These are phyloP conservation scores for Kodamaea jinghongensis DNA, from an alignment of 805 yeast species.

Conservation along the genomic window DNA sequence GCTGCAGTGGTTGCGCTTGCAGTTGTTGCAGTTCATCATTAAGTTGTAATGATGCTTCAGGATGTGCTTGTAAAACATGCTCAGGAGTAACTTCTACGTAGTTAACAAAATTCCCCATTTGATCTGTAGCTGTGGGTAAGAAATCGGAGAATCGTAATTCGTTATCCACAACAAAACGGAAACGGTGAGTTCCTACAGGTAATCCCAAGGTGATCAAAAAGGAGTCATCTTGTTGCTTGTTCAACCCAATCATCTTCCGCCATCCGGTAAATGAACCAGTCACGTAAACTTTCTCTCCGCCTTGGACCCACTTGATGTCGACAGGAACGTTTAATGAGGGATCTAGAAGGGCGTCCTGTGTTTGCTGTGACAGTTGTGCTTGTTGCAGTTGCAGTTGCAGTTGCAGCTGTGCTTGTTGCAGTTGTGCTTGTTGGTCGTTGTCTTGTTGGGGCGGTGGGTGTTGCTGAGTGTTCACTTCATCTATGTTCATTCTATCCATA, in stretches of 20 bases:
- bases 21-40: conserved; percentile 1
- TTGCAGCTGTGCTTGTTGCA: conserved; percentile 2
- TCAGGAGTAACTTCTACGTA: conserved; percentile 72
- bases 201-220: conserved; percentile 70
- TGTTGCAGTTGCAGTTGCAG: conserved; percentile 3
- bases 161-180: conserved; percentile 91
- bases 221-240: conserved; percentile 49
- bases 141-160: conserved; percentile 85
- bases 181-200: conserved; percentile 90
- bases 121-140: conserved; percentile 95
- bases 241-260: conserved; percentile 94
- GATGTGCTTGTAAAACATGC: conserved; percentile 9
- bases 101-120: conserved; percentile 92
- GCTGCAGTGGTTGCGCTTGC: conserved; percentile 8
- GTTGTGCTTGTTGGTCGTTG: conserved; percentile 6
- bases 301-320: conserved; percentile 89
- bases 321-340: conserved; percentile 45
- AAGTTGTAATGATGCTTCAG: conserved; percentile 9
- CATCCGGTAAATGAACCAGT: conserved; percentile 98
- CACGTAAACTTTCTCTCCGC: conserved; percentile 93
- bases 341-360: conserved; percentile 16
- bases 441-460: conserved; percentile 14
- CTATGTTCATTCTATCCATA: conserved; percentile 48
- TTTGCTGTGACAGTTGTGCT: conserved; percentile 8
- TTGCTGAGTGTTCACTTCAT: conserved; percentile 24